These are phyloP conservation scores for Calonectria pauciramosa DNA, from an alignment of 2,329 filamentous ascomycete genomes.

Conservation along the genomic window DNA sequence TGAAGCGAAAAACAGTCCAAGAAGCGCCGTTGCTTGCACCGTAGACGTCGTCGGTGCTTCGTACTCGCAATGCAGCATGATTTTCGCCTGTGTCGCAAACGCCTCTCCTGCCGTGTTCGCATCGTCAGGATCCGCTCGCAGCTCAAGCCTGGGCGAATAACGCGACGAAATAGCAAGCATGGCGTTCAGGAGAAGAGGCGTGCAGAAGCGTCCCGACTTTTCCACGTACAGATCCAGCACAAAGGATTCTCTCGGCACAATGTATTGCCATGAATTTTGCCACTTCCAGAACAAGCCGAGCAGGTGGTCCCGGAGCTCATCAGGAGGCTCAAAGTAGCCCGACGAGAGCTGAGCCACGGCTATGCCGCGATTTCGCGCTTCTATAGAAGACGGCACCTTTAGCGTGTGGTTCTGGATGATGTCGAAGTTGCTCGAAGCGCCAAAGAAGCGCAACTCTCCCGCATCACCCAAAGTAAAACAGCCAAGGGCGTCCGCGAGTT, in stretches of 20 bases:
- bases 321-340: conserved; percentile 14
- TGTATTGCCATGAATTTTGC: conserved; percentile 33
- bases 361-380: conserved; percentile 18
- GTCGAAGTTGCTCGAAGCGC: conserved; percentile 7
- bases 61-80: conserved; percentile 26
- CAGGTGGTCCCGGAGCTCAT: conserved; percentile 26
- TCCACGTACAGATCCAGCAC: conserved; percentile 18
- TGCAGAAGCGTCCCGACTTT: conserved; percentile 22
- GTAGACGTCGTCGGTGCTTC: conserved; percentile 27
- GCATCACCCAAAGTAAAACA: conserved; percentile 18
- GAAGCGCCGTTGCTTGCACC: conserved; percentile 26
- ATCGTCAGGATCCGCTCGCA: conserved; percentile 21
- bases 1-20: conserved; percentile 4
- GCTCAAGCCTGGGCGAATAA: conserved; percentile 18
- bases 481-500: conserved; percentile 11
- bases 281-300: conserved; percentile 27
- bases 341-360: conserved; percentile 13
- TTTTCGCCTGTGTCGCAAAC: conserved; percentile 27
- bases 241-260: conserved; percentile 24
- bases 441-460: conserved; percentile 22
- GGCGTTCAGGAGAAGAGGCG: conserved; percentile 24
- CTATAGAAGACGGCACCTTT: conserved; percentile 12
- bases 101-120: conserved; percentile 25
- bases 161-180: conserved; percentile 27
- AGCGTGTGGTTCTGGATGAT: conserved; percentile 12